A percentile compares a stretch with the other conserved stretches of the same genome.
These are phyloP conservation scores for Fragaria vesca DNA, from an alignment of 306 rosid species.

Conservation along the genomic window DNA sequence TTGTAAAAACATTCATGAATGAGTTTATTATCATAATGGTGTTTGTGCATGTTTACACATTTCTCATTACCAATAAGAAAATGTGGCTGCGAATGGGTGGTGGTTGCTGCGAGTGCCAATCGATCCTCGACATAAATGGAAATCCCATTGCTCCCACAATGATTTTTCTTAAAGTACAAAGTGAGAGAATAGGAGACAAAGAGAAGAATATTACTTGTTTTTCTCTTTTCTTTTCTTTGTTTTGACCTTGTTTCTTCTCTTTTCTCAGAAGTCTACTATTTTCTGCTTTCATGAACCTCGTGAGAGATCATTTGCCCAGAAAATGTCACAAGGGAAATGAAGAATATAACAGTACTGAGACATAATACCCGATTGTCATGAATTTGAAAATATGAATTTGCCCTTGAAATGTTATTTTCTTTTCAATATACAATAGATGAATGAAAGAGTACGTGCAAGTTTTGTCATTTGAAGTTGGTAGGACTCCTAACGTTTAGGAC, in stretches of 20 bases:
- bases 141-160: slow-evolving; percentile 15
- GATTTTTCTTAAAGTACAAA: slow-evolving; percentile 17
- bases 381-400: too few relatives aligned
- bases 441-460: slow-evolving; percentile 25
- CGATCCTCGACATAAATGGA: slow-evolving; percentile 16
- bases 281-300: background rate
- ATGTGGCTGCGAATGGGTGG: slow-evolving; percentile 22
- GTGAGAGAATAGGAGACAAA: background rate
- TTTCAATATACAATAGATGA: background rate
- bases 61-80: slow-evolving; percentile 10
- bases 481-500: slow-evolving; percentile 28
- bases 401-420: too few relatives aligned
- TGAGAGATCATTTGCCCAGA: background rate
- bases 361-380: background rate
- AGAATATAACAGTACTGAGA: background rate
- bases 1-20: slow-evolving; percentile 8
- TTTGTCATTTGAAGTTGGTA: slow-evolving; percentile 34
- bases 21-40: slow-evolving; percentile 27
- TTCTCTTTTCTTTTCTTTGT: slow-evolving; percentile 2
- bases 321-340: background rate
- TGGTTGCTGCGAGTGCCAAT: slow-evolving; percentile 8
- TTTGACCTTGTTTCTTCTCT: background rate
- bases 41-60: slow-evolving; percentile 36
- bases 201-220: slow-evolving; percentile 1
- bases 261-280: background rate